A percentile compares a stretch with the other conserved stretches of the same genome.
phyloP scores from a whole-genome alignment of 345 rosid species.

The Euphorbia peplus region DNA sequence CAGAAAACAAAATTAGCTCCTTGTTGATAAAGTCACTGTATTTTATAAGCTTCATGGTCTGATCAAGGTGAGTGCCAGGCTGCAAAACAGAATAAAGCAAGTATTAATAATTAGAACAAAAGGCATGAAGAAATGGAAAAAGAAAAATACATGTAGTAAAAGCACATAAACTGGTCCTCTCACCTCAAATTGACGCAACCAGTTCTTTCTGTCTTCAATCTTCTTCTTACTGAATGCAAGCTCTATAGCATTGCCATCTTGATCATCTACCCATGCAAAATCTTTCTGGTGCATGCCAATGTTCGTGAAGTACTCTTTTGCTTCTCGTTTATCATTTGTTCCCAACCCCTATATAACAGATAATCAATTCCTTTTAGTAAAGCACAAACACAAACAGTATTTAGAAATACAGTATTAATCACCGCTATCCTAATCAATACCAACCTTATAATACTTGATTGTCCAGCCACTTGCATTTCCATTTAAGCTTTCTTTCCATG shows the following conservation, averaged over 20 bases:
- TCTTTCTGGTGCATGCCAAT: constrained; percentile 75
- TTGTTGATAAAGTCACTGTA: constrained; percentile 93
- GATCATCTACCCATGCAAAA: constrained; percentile 72
- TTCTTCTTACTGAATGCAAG: constrained; percentile 98
- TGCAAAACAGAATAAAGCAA: constrained; percentile 31
- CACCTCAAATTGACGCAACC: constrained; percentile 90
- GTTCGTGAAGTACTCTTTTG: constrained; percentile 60
- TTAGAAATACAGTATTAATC: background rate
- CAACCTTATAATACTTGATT: constrained; percentile 95
- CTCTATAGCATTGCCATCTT: constrained; percentile 89
- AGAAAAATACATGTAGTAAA: background rate
- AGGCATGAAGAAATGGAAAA: background rate
- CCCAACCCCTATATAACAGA: constrained; percentile 82
- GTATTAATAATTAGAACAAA: background rate
- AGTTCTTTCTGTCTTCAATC: constrained; percentile 88
- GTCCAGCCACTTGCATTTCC: constrained; percentile 75
- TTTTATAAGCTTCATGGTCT: constrained; percentile 50
- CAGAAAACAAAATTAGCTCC: constrained; percentile 90
- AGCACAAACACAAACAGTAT: background rate
- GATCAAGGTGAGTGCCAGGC: constrained; percentile 95
- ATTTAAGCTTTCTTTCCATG: constrained; percentile 72
- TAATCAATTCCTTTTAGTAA: background rate
- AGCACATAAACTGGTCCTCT: background rate
- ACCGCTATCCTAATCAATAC: constrained; percentile 15
- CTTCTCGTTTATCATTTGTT: constrained; percentile 73